Percentiles rank a stretch among this genome's conserved stretches.
phyloP scores from a whole-genome alignment of 23 red algal species.

The Cyanidiococcus yangmingshanensis region DNA sequence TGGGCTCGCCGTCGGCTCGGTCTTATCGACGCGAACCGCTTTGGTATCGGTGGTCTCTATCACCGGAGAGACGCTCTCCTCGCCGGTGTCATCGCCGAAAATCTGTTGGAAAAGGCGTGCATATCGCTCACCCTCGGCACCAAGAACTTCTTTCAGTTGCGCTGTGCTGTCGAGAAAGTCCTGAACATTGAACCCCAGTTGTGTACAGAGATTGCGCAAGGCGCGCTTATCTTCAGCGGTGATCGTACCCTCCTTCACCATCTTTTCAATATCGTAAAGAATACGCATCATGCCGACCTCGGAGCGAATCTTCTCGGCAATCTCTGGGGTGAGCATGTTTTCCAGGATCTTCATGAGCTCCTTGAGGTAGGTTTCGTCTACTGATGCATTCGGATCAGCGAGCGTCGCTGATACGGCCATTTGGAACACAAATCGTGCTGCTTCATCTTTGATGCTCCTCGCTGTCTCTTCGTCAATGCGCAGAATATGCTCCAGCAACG shows the following conservation, averaged over 20 bases:
- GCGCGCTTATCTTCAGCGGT: slow-evolving; percentile 22
- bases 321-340: slow-evolving; percentile 14
- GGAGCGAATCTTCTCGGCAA: slow-evolving; percentile 18
- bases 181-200: slow-evolving; percentile 21
- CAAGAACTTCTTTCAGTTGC: slow-evolving; percentile 7
- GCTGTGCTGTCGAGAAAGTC: slow-evolving; percentile 20
- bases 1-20: slow-evolving; percentile 11
- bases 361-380: slow-evolving; percentile 11
- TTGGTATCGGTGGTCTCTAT: background rate
- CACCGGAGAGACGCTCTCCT: background rate
- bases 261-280: slow-evolving; percentile 27
- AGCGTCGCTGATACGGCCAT: slow-evolving; percentile 9
- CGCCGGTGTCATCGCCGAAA: background rate
- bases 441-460: slow-evolving; percentile 1
- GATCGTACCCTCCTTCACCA: slow-evolving; percentile 24
- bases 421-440: slow-evolving; percentile 14
- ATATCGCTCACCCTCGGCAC: background rate
- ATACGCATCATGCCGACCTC: slow-evolving; percentile 34
- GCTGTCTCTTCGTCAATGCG: slow-evolving; percentile 2
- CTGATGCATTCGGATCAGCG: background rate
- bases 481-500: background rate
- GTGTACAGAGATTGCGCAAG: slow-evolving; percentile 18
- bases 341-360: background rate
- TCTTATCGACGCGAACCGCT: slow-evolving; percentile 10
- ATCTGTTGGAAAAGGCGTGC: slow-evolving; percentile 1